Percentiles rank a stretch among this genome's conserved stretches.
Conservation (phyloP, 345 rosid species). For the Salix suchowensis region DNA sequence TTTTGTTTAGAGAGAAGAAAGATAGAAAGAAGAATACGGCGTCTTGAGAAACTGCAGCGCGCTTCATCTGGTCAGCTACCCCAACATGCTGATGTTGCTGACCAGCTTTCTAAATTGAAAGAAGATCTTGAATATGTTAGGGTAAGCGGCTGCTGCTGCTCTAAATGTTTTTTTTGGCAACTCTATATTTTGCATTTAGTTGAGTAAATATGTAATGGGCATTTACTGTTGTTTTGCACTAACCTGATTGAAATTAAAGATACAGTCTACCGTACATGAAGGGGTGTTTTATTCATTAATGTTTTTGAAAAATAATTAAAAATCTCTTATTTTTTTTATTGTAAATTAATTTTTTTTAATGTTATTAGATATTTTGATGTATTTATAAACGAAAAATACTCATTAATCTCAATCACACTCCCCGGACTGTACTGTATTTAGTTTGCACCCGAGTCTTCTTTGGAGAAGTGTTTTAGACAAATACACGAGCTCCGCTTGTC, state of each 20-base stretch:
- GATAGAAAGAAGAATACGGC: conserved; percentile 79
- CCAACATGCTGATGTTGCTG: conserved; percentile 58
- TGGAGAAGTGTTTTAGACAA: background rate
- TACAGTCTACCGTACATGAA: background rate
- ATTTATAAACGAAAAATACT: too few relatives aligned
- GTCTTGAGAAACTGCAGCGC: conserved; percentile 89
- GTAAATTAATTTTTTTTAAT: too few relatives aligned
- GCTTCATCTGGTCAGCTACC: conserved; percentile 56
- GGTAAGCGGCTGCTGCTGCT: conserved; percentile 38
- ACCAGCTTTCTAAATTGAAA: conserved; percentile 73
- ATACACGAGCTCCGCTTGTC: background rate
- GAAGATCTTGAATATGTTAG: conserved; percentile 98
- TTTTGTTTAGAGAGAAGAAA: conserved; percentile 74
- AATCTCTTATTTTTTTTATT: too few relatives aligned
- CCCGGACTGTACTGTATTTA: background rate
- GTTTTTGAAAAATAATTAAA: too few relatives aligned
- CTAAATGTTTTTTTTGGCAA: background rate
- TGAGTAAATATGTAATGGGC: background rate
- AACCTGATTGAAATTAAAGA: background rate
- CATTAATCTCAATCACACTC: too few relatives aligned
- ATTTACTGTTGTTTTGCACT: background rate
- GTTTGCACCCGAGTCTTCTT: background rate
- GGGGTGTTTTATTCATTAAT: too few relatives aligned
- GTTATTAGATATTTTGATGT: too few relatives aligned
- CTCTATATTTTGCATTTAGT: too few relatives aligned